Evolutionary conservation across 2,329 filamentous ascomycete genomes (phyloP), one percentile per base, ranked within the genome.

Genomic region (Claviceps sp.): DNA sequence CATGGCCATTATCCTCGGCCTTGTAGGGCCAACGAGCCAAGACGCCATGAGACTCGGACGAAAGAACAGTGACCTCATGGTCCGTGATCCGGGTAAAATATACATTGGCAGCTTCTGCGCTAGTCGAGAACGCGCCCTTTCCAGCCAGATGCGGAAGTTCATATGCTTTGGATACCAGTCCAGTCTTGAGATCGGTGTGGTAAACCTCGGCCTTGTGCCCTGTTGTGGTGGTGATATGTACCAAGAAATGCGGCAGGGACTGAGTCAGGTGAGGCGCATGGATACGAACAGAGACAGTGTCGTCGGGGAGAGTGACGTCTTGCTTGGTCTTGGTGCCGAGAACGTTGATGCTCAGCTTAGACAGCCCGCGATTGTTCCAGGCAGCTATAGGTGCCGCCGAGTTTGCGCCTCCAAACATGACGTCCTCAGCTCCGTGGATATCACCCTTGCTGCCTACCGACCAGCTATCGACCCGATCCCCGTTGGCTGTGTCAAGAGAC

Each of bases 131-230:
- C 1, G 85, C 81, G 24, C 89, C 89, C 42, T 72, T 73, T 1
- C 85, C 87, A 24, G 77, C 67, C 20, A 89, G 66, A 50, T 81
- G 79, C 0, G 90, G 87, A 13, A 97, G 73, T 30, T 84, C 81
- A 64, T 95, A 95, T 0, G 85, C 85, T 65, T 87, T 89, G n/a
- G 75, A 77, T 30, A 91, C 76, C 18, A 76, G 77, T 51, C 75
- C 78, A 54, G 75, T 83, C 68, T 84, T 84, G 49, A 87, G 67
- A 59, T 95, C 79, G 54, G 94, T 77, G 60, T 95, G 88, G 63
- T 85, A 96, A 34, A 97, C 84, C 55, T 94, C 85, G 3, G 85
- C 91, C 72, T 86, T 88, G 63, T 90, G 87, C 18, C 81, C 81
- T 2, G 72, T 72, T 38, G 73, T 73, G 0, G 87, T 87, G 59